A percentile compares a stretch with the other conserved stretches of the same genome.
Evolutionary conservation across 1,284 basidiomycete species (phyloP).

Genomic region (Ganoderma resinaceum): DNA sequence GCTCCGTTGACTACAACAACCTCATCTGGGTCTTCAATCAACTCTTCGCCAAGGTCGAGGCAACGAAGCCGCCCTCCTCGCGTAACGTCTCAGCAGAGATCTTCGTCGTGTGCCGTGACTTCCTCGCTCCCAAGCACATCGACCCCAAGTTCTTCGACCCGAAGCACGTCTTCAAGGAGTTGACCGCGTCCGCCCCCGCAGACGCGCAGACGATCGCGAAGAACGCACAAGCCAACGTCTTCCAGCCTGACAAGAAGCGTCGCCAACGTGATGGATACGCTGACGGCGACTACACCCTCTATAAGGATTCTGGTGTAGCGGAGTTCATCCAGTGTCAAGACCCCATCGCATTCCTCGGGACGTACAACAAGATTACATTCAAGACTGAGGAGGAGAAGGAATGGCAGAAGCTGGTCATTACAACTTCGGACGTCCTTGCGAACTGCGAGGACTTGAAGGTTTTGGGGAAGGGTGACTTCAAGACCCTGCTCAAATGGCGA

Average conservation of each 20-base stretch:
- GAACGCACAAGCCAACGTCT: slow-evolving; percentile 86
- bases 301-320: slow-evolving; percentile 76
- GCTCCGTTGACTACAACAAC: slow-evolving; percentile 98
- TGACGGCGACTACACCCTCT: slow-evolving; percentile 93
- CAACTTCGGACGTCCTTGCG: slow-evolving; percentile 81
- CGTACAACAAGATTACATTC: slow-evolving; percentile 87
- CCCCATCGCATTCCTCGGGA: slow-evolving; percentile 84
- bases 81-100: slow-evolving; percentile 99
- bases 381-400: slow-evolving; percentile 84
- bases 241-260: slow-evolving; percentile 97
- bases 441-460: slow-evolving; percentile 96
- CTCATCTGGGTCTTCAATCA: slow-evolving; percentile 99
- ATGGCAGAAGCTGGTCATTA: slow-evolving; percentile 81
- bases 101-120: slow-evolving; percentile 98
- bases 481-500: slow-evolving; percentile 92
- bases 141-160: slow-evolving; percentile 99
- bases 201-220: slow-evolving; percentile 59
- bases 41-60: slow-evolving; percentile 96
- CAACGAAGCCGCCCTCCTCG: slow-evolving; percentile 98
- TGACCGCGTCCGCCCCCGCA: slow-evolving; percentile 58
- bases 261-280: slow-evolving; percentile 95
- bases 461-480: slow-evolving; percentile 97
- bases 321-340: slow-evolving; percentile 81
- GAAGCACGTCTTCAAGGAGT: slow-evolving; percentile 97
- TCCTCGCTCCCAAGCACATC: slow-evolving; percentile 93